A percentile compares a stretch with the other conserved stretches of the same genome.
These are phyloP conservation scores for Hygrophoropsis aurantiaca DNA, from an alignment of 768 basidiomycete species.

Conservation along the genomic window DNA sequence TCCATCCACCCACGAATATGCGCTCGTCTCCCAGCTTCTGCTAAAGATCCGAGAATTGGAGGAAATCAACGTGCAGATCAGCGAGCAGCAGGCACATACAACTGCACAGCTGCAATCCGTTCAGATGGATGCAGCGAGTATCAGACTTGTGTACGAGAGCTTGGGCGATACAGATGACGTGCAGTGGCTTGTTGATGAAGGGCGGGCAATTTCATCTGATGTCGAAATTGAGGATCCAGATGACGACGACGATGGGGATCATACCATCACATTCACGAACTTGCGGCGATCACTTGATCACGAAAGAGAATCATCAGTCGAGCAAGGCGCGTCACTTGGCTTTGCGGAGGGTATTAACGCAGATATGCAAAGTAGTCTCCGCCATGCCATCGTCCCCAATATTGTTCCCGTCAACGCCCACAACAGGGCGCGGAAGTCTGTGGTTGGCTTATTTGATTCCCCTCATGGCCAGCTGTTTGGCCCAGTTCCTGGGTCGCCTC, in stretches of 20 bases:
- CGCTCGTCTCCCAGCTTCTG: slow-evolving; percentile 69
- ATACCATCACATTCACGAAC: slow-evolving; percentile 30
- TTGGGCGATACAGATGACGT: slow-evolving; percentile 53
- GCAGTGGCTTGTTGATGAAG: slow-evolving; percentile 43
- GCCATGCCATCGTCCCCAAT: slow-evolving; percentile 10
- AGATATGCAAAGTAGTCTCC: slow-evolving; percentile 27
- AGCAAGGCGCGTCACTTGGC: slow-evolving; percentile 17
- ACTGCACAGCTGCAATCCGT: slow-evolving; percentile 61
- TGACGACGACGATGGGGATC: slow-evolving; percentile 27
- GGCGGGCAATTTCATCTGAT: slow-evolving; percentile 33
- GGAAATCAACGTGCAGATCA: slow-evolving; percentile 65
- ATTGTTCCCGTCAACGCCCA: slow-evolving; percentile 17
- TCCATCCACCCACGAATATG: slow-evolving; percentile 38
- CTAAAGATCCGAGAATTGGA: slow-evolving; percentile 78
- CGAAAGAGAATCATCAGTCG: no score
- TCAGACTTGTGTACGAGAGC: slow-evolving; percentile 68
- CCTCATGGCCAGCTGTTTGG: slow-evolving; percentile 10
- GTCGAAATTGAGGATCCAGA: slow-evolving; percentile 21
- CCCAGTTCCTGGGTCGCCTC: slow-evolving; percentile 3
- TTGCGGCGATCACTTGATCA: slow-evolving; percentile 23
- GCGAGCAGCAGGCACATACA: slow-evolving; percentile 63
- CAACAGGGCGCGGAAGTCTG: slow-evolving; percentile 46
- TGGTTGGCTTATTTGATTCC: slow-evolving; percentile 62
- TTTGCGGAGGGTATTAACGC: slow-evolving; percentile 17
- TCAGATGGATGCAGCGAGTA: slow-evolving; percentile 70